Evolutionary conservation across 495 filamentous ascomycete genomes (phyloP).

Genomic region (Penicillium manginii): DNA sequence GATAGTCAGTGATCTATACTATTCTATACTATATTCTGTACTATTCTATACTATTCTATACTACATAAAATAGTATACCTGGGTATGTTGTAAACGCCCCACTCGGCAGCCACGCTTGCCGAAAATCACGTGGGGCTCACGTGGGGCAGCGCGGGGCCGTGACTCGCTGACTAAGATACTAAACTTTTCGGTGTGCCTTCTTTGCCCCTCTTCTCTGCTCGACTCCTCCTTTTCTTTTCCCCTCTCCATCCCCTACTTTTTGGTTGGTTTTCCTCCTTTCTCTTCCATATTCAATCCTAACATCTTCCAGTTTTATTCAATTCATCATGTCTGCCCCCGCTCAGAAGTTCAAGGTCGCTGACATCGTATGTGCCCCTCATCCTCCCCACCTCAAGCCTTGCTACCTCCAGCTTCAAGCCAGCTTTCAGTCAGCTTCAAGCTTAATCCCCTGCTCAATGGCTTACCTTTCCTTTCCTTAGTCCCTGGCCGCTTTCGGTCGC

Average conservation of each 20-base stretch:
- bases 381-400: neutral
- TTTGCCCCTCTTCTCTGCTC: constrained; percentile 19
- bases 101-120: constrained; percentile 10
- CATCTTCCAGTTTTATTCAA: constrained; percentile 10
- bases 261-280: constrained; percentile 11
- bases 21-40: too few species aligned
- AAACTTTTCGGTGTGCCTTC: constrained; percentile 14
- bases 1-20: too few species aligned
- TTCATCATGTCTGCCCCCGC: constrained; percentile 71
- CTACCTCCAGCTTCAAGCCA: neutral
- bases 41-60: too few species aligned
- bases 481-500: constrained; percentile 96
- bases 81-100: neutral
- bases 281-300: constrained; percentile 1
- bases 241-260: constrained; percentile 9
- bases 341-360: constrained; percentile 95
- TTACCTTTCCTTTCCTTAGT: constrained; percentile 45
- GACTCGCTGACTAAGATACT: neutral
- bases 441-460: constrained; percentile 10
- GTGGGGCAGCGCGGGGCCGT: constrained; percentile 1
- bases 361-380: constrained; percentile 66
- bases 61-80: neutral
- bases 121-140: constrained; percentile 6
- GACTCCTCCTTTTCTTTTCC: constrained; percentile 11
- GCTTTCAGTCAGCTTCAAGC: neutral